phyloP scores from a whole-genome alignment of 2,329 filamentous ascomycete species.

The Tolypocladium nubicola region DNA sequence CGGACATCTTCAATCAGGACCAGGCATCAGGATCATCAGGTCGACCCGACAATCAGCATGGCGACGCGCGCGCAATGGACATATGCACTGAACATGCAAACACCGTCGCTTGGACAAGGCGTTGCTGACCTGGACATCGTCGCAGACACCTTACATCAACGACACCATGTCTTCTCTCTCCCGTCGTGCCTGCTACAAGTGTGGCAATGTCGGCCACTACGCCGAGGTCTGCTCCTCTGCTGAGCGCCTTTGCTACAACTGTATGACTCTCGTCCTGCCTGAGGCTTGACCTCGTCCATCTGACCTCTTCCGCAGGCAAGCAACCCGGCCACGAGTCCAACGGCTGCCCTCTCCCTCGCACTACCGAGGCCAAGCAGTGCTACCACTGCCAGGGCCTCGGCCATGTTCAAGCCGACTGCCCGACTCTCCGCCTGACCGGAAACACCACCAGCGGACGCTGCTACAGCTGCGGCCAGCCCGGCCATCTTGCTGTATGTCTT shows the following conservation, averaged over 20 bases:
- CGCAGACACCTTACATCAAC: not conserved
- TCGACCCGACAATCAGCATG: not conserved
- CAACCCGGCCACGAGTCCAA: slow-evolving; percentile 95
- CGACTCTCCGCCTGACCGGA: slow-evolving; percentile 83
- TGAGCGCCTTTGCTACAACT: slow-evolving; percentile 99
- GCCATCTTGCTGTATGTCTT: slow-evolving; percentile 72
- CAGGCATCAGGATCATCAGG: not conserved
- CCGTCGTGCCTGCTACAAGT: slow-evolving; percentile 75
- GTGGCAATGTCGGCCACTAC: slow-evolving; percentile 72
- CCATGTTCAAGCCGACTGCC: slow-evolving; percentile 98
- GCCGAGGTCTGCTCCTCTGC: slow-evolving; percentile 93
- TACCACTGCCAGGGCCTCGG: slow-evolving; percentile 98
- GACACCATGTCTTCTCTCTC: slow-evolving; percentile 65
- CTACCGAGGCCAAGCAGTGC: slow-evolving; percentile 98
- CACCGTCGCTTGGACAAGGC: not conserved
- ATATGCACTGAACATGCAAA: not conserved
- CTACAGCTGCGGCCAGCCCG: slow-evolving; percentile 91
- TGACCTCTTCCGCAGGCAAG: slow-evolving; percentile 45
- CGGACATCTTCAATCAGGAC: not conserved
- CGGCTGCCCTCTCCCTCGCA: slow-evolving; percentile 90
- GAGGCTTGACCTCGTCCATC: not conserved
- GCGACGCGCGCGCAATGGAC: not conserved
- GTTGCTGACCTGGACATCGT: slow-evolving; percentile 23
- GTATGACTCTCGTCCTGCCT: slow-evolving; percentile 38
- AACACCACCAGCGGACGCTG: slow-evolving; percentile 76